Evolutionary conservation across 2,329 filamentous ascomycete species (phyloP), one percentile per base, ranked within the genome.

Genomic region (Colletotrichum echinochloae): DNA sequence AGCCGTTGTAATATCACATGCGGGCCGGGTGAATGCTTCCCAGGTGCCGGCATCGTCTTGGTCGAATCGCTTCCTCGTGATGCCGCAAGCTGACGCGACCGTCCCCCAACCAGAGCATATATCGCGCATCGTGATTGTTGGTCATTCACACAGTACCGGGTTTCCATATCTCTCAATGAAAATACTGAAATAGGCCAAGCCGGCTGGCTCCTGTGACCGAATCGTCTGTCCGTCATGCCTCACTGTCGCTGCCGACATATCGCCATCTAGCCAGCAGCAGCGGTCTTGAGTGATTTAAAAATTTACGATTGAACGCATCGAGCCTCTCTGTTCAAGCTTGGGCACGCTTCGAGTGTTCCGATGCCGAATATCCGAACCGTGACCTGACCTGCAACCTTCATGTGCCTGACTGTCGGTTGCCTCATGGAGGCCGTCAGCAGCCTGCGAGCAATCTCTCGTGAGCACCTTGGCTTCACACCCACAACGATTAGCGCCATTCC

Each of bases 381-480:
- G 20, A 11, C 28, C 28, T 11, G 12, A 16, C 8, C 28, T 30
- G 11, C 8, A 16, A 16, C 18, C 30, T 33, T 52, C 18, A 52
- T 28, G 20, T 33, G 41, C 14, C 35, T 46, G 39, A 35, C 18
- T 8, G 8, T n/a, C n/a, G 3, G 26, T 46, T 26, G 26, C 18
- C 30, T 60, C 28, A 46, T 26, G 7, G 46, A 18, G 35, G n/a
- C 26, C 14, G 37, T 30, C 59, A 37, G 9, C n/a, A 26, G 30
- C 37, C 35, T 54, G 26, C 16, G 28, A 16, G 20, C 46, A 56
- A 41, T 48, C 46, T 61, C 63, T 67, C 37, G 67, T 67, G 46
- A 59, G 67, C 52, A 67, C 37, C 26, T 20, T 59, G 28, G 35
- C 37, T 26, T 49, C 64, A 51, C 51, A 28, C 64, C 51, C 61